These are phyloP conservation scores for Tuber aestivum DNA, from an alignment of 495 filamentous ascomycete genomes.

Conservation along the genomic window DNA sequence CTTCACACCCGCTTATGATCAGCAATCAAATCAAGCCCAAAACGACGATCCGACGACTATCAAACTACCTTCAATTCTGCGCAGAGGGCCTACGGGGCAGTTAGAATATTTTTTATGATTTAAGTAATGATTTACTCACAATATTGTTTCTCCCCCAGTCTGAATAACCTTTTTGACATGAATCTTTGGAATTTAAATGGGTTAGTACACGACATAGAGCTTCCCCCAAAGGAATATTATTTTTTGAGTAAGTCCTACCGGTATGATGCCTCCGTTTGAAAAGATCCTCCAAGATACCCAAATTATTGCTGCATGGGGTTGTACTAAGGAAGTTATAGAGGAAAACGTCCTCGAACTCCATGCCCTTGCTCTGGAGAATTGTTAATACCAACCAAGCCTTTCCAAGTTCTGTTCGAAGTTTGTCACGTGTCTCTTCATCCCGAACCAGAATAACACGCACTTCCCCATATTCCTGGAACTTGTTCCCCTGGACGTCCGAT, in stretches of 20 bases:
- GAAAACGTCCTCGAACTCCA: conserved; percentile 47
- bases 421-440: conserved; percentile 34
- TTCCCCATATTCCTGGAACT: conserved; percentile 45
- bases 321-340: conserved; percentile 32
- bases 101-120: not conserved
- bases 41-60: not conserved
- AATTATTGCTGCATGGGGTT: conserved; percentile 8
- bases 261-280: not conserved
- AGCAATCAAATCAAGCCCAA: not conserved
- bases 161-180: not conserved
- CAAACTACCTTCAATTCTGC: conserved; percentile 26
- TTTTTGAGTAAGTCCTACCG: not conserved
- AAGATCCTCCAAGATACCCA: conserved; percentile 12
- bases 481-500: not conserved
- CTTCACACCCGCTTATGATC: not conserved
- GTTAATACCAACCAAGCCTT: conserved; percentile 45
- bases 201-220: conserved; percentile 1
- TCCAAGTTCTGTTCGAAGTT: conserved; percentile 31
- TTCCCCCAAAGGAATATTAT: not conserved
- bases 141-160: conserved; percentile 14
- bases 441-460: conserved; percentile 48
- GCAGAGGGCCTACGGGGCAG: conserved; percentile 12
- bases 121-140: not conserved
- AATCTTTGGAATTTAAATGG: not conserved
- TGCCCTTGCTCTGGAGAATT: conserved; percentile 48